phyloP scores from a whole-genome alignment of 2,329 filamentous ascomycete genomes.

The Aspergillus glaucus region DNA sequence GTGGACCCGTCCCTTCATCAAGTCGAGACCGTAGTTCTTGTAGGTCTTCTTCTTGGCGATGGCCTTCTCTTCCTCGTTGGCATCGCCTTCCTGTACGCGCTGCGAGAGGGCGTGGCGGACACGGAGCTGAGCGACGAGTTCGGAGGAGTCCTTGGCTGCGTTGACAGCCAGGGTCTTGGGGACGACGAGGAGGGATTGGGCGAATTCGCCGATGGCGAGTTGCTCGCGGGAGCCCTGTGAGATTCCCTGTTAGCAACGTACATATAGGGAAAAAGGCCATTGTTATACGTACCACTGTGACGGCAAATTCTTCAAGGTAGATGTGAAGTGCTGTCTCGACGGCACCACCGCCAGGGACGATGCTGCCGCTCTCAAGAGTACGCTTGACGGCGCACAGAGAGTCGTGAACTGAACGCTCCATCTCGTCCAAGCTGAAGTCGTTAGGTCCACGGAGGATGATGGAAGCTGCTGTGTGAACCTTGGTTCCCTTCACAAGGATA shows the following conservation, averaged over 20 bases:
- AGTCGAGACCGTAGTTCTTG: conserved; percentile 95
- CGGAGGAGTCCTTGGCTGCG: conserved; percentile 90
- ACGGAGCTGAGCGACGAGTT: conserved; percentile 90
- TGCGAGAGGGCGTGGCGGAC: conserved; percentile 92
- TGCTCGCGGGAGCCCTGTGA: conserved; percentile 79
- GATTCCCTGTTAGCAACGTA: neutral
- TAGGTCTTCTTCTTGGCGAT: conserved; percentile 93
- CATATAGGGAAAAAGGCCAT: conserved; percentile 2
- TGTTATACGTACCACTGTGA: conserved; percentile 67
- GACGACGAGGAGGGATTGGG: conserved; percentile 85
- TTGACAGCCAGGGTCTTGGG: conserved; percentile 97
- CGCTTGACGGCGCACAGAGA: conserved; percentile 95
- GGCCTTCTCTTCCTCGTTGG: conserved; percentile 73
- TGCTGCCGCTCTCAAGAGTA: conserved; percentile 90
- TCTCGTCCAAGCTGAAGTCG: conserved; percentile 95
- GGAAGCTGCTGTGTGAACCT: conserved; percentile 86
- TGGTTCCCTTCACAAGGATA: conserved; percentile 93
- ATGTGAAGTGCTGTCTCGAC: conserved; percentile 99
- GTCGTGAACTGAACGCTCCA: conserved; percentile 98
- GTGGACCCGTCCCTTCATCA: conserved; percentile 80
- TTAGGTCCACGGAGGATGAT: conserved; percentile 94
- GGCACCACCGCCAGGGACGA: conserved; percentile 91
- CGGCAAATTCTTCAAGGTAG: conserved; percentile 97
- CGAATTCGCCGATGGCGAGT: conserved; percentile 95
- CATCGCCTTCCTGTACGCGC: conserved; percentile 77